Evolutionary conservation across 2,329 filamentous ascomycete species (phyloP), one percentile per base, ranked within the genome.

Genomic region (Fusarium pilosicola): DNA sequence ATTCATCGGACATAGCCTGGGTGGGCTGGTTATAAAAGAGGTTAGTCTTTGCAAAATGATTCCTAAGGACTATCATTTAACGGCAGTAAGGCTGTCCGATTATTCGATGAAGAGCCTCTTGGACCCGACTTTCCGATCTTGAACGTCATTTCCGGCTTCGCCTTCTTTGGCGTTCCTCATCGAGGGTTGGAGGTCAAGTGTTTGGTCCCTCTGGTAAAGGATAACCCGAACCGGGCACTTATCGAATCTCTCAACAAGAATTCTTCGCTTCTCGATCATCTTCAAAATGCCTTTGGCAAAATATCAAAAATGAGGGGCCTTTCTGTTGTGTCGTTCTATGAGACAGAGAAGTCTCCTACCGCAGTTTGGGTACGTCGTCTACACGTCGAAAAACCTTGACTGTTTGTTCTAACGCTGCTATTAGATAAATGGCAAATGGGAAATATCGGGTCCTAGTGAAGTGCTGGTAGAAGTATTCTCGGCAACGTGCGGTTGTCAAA

Each of bases 1-100:
- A 0, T 62, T 65, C 15, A 62, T 65, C 0, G 62, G 45, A 10
- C 62, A 65, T 11, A 62, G 62, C 12, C 45, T 65, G 0, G 57
- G 62, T 12, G 62, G 62, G 2, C 62, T 65, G 15, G 32, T 65
- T 0, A n/a, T 65, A 2, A 65, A 65, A 24, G 62, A 65, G 32
- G 56, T 65, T 2, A 10, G 45, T 30, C 0, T 3, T 9, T 13
- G 11, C 0, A 20, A 1, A 13, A 6, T 20, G 7, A 0, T 20
- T 20, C 11, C 4, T 0, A 13, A 26, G 17, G 24, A 3, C 6
- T 45, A 20, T 45, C 0, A 18, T 0, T 26, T 20, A 45, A 45
- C 7, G 7, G 5, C 7, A 3, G 11, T 3, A 9, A 45, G 42
- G 3, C 42, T 1, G 20, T 64, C 8, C 20, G 48, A 7, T 7